Base-by-base conservation (phyloP, 2,329 filamentous ascomycete genomes). In the Paraphoma chrysanthemicola region DNA sequence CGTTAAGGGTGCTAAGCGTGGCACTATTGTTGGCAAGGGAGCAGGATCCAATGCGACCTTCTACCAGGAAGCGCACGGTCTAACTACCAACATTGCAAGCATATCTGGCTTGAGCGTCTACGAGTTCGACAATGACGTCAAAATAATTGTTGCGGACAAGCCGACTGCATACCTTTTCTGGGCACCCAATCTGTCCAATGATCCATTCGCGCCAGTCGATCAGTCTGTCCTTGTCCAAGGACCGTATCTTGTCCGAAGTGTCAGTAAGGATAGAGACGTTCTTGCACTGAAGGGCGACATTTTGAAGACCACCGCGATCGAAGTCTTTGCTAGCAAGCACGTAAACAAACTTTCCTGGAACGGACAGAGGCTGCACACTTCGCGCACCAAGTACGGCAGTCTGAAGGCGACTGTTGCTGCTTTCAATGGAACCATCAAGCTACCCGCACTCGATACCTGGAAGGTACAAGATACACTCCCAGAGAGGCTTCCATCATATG, bases 401-500 rank as follows among this genome's bases (percentile, higher is more conserved):
- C 54, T 79, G 23, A 73, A 67, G 42, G 77, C 73, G 5, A 60
- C 59, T 3, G 59, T 78, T 30, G 41, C 63, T 31, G 63, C 64
- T 6, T 60, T 69, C 31, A 67, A 67, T 16, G 51, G 59, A 6
- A 69, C 59, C 5, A 67, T 73, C 17, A 44, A 62, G 10, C 71
- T 85, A 0, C 82, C 82, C 0, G 46, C 73, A 0, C 67, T 85
- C 0, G 71, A 68, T 0, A 63, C 72, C 0, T 86, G 83, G 83
- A 82, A 80, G 63, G 79, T 78, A 9, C 60, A 76, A 2, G 81
- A 85, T 60, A 75, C 77, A 47, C 74, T 86, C 18, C 83, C 83
- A 0, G 83, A 86, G 66, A 77, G 80, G 29, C 57, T 70, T 0
- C 51, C 67, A 0, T 64, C 74, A 17, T 86, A 86, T 64, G 68